These are phyloP conservation scores for Mycena epipterygia DNA, from an alignment of 768 basidiomycete genomes.

Conservation along the genomic window DNA sequence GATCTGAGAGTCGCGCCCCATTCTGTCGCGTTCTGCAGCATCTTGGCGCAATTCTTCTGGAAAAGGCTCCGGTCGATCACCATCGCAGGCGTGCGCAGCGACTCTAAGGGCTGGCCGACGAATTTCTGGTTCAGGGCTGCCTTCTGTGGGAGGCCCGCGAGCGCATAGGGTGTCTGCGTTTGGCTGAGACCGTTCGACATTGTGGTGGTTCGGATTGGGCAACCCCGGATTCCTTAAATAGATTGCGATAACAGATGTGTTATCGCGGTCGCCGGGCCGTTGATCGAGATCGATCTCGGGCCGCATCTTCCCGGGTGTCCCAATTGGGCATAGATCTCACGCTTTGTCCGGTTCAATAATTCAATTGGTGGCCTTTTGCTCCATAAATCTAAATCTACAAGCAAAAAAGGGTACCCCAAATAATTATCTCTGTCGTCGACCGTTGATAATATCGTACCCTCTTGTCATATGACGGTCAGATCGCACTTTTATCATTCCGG, in stretches of 20 bases:
- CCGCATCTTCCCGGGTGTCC: background rate
- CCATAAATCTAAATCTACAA: too few relatives aligned
- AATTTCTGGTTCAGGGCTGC: conserved; percentile 66
- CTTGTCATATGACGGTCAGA: too few relatives aligned
- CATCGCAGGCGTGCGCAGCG: conserved; percentile 81
- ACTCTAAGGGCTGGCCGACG: conserved; percentile 66
- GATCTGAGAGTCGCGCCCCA: conserved; percentile 84
- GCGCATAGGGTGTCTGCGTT: conserved; percentile 60
- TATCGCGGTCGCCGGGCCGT: too few relatives aligned
- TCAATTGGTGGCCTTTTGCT: too few relatives aligned
- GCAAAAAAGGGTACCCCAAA: too few relatives aligned
- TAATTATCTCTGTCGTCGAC: too few relatives aligned
- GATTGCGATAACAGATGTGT: too few relatives aligned
- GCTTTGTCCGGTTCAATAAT: conserved; percentile 27
- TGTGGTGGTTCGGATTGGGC: background rate
- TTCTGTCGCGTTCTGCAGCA: conserved; percentile 75
- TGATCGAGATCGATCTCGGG: conserved; percentile 8
- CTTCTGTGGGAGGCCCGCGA: conserved; percentile 60
- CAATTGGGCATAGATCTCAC: conserved; percentile 5
- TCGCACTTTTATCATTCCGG: too few relatives aligned
- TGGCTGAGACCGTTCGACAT: conserved; percentile 47
- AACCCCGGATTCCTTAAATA: too few relatives aligned
- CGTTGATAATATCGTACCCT: too few relatives aligned
- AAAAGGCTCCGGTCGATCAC: conserved; percentile 83
- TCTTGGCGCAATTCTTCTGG: conserved; percentile 77